Conservation (phyloP, 192 early-diverging fungal species). For the Podila clonocystis region DNA sequence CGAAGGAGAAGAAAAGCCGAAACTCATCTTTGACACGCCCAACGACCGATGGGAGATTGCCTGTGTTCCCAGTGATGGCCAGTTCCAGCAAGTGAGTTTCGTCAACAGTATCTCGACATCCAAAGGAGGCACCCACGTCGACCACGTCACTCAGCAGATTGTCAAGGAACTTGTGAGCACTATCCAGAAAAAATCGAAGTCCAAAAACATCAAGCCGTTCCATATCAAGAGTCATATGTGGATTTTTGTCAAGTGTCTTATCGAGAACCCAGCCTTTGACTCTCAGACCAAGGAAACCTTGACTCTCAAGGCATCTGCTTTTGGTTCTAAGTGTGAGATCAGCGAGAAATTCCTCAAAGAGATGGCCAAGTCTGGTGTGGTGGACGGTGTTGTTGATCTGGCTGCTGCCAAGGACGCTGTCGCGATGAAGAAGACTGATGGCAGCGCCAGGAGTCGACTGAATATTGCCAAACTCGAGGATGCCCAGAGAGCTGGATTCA, state of each 20-base stretch:
- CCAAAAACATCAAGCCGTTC: constrained; percentile 75
- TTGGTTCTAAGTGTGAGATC: constrained; percentile 83
- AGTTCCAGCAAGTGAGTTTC: constrained; percentile 96
- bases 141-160: constrained; percentile 85
- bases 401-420: constrained; percentile 77
- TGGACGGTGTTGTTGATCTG: constrained; percentile 81
- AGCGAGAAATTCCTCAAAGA: constrained; percentile 85
- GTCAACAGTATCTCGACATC: constrained; percentile 97
- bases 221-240: constrained; percentile 92
- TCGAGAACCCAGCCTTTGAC: constrained; percentile 96
- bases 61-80: constrained; percentile 92
- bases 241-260: constrained; percentile 93
- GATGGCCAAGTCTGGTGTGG: constrained; percentile 86
- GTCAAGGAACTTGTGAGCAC: constrained; percentile 72
- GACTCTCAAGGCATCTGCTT: constrained; percentile 78
- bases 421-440: constrained; percentile 91
- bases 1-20: constrained; percentile 47
- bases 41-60: constrained; percentile 94
- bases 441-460: constrained; percentile 71
- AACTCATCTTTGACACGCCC: constrained; percentile 78
- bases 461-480: constrained; percentile 93
- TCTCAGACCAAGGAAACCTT: constrained; percentile 98
- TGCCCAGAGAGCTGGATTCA: constrained; percentile 90
- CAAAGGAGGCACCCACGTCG: constrained; percentile 93
- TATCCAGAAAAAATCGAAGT: constrained; percentile 81